These are phyloP conservation scores for Coniochaeta sp. DNA, from an alignment of 2,329 filamentous ascomycete genomes.

Conservation along the genomic window DNA sequence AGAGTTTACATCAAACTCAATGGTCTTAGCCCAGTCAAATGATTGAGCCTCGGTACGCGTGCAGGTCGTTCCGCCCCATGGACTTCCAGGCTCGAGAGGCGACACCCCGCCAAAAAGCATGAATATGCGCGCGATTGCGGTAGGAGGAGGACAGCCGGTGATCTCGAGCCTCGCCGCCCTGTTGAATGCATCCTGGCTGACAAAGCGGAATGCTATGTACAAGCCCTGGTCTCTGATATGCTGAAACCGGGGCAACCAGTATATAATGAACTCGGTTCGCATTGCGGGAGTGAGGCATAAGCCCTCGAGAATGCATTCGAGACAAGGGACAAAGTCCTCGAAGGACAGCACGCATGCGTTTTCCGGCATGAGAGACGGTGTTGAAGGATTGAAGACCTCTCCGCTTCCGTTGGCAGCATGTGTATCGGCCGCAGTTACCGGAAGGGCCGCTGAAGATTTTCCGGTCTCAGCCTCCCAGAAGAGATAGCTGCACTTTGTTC, in stretches of 20 bases:
- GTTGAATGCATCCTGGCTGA: background rate
- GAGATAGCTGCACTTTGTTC: conserved; percentile 1
- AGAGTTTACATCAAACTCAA: background rate
- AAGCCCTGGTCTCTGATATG: background rate
- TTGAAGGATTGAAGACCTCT: background rate
- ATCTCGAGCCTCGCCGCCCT: background rate
- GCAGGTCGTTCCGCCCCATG: background rate
- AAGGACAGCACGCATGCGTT: background rate
- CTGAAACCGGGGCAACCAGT: background rate
- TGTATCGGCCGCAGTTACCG: background rate
- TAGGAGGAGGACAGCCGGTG: background rate
- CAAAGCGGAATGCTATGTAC: background rate
- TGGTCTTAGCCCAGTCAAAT: background rate
- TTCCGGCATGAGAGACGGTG: background rate
- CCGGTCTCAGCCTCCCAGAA: background rate
- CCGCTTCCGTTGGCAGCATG: background rate
- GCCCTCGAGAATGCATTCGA: background rate
- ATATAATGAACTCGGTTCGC: background rate
- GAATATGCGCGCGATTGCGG: background rate
- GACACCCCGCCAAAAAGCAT: background rate
- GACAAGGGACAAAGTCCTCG: background rate
- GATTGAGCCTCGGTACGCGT: background rate
- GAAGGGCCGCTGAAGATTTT: background rate
- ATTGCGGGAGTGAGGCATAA: background rate
- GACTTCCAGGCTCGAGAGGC: background rate